Evolutionary conservation across 2,329 filamentous ascomycete genomes (phyloP).

Genomic region (Endoconidiophora laricicola): DNA sequence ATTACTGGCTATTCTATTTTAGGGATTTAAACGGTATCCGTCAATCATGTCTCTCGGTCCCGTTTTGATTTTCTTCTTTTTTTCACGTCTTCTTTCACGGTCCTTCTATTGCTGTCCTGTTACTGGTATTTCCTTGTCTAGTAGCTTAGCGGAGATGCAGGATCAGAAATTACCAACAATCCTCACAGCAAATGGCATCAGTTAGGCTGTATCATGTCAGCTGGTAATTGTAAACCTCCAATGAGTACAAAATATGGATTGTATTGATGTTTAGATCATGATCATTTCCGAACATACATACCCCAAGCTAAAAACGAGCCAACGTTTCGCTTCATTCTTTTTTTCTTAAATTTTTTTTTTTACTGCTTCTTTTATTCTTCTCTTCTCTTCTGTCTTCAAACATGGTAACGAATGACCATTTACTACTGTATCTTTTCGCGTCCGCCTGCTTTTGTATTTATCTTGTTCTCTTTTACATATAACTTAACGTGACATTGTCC

Average conservation of each 20-base stretch:
- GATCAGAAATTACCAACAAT: not conserved
- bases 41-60: too few relatives aligned
- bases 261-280: conserved; percentile 10
- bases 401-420: too few relatives aligned
- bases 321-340: not conserved
- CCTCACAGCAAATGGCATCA: not conserved
- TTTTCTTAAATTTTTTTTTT: not conserved
- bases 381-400: not conserved
- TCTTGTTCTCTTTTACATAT: conserved; percentile 15
- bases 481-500: not conserved
- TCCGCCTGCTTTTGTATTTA: not conserved
- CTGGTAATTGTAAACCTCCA: too few relatives aligned
- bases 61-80: conserved; percentile 16
- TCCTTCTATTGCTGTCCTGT: conserved; percentile 14
- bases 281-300: not conserved
- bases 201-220: too few relatives aligned
- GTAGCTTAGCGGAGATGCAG: too few relatives aligned
- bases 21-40: too few relatives aligned
- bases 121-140: too few relatives aligned
- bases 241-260: too few relatives aligned
- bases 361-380: not conserved
- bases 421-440: too few relatives aligned
- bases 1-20: conserved; percentile 13
- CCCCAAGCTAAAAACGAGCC: too few relatives aligned
- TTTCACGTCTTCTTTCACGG: conserved; percentile 15